Evolutionary conservation across 371 early-diverging fungal species (phyloP), one percentile per base, ranked within the genome.

Genomic region (Mortierella sp.): DNA sequence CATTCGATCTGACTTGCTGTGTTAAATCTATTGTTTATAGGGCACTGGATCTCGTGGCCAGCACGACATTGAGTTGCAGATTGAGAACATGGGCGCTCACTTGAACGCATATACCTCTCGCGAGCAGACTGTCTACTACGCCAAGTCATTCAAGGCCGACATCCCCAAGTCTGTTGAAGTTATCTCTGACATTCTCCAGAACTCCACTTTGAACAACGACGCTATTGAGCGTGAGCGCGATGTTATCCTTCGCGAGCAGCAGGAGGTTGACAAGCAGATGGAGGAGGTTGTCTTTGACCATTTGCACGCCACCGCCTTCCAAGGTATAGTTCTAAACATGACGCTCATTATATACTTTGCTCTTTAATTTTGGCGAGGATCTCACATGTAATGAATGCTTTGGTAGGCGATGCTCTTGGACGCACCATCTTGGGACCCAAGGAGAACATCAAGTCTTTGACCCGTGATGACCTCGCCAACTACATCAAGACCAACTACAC

Each of bases 71-170:
- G 99, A 98, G 85, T 86, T 94, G 43, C 92, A 92, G 80, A 96
- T 98, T 68, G 99, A 98, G 84, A 96, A 97, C 86, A 95, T 98
- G 92, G 99, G 99, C 54, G 98, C 95, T 40, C 97, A 97, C 84
- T 86, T 99, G 79, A 97, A 97, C 84, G 98, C 99, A 17, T 97
- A 98, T 85, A 99, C 99, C 43, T 96, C 97, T 31, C 93, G 99
- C 59, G 99, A 99, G 82, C 98, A 99, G 85, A 98, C 98, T 29
- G 97, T 95, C 34, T 99, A 96, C 90, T 98, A 96, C 84, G 98
- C 98, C 68, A 97, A 97, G 85, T 88, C 96, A 17, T 92, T 98
- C 78, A 90, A 93, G 72, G 83, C 90, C 63, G 97, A 98, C 78
- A 94, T 96, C 34, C 89, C 93, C 32, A 86, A 89, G 73, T 91